phyloP scores from a whole-genome alignment of 345 rosid species.

The Leavenworthia alabamica region DNA sequence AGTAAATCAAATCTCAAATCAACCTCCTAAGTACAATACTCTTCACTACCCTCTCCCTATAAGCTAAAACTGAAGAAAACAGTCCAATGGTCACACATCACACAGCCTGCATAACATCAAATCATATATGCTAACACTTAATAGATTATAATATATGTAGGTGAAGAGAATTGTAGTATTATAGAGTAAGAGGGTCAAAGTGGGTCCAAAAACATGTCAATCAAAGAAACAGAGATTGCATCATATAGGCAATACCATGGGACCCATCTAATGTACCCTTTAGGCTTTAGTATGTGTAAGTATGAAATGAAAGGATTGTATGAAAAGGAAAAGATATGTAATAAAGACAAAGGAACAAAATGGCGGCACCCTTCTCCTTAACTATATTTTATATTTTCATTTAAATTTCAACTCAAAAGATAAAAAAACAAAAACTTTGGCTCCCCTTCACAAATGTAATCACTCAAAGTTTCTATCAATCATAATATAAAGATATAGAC shows the following conservation, averaged over 20 bases:
- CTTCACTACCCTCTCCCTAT: background rate
- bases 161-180: conserved; percentile 11
- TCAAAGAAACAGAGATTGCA: conserved; percentile 35
- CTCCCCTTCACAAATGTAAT: conserved; percentile 14
- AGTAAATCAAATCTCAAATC: background rate
- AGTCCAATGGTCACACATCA: conserved; percentile 25
- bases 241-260: conserved; percentile 31
- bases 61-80: conserved; percentile 11
- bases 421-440: too few species aligned
- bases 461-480: conserved; percentile 34
- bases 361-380: conserved; percentile 62
- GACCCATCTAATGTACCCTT: conserved; percentile 31
- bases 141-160: background rate
- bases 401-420: too few species aligned
- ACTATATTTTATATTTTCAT: background rate
- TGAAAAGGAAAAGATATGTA: conserved; percentile 21
- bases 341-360: conserved; percentile 54
- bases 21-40: background rate
- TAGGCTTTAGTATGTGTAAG: conserved; percentile 33
- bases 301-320: conserved; percentile 28
- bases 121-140: background rate
- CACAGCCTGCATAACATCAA: conserved; percentile 20
- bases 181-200: conserved; percentile 26
- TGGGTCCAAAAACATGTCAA: conserved; percentile 32
- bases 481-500: conserved; percentile 38